Conservation (phyloP, 306 rosid genomes). For the Begonia masoniana region DNA sequence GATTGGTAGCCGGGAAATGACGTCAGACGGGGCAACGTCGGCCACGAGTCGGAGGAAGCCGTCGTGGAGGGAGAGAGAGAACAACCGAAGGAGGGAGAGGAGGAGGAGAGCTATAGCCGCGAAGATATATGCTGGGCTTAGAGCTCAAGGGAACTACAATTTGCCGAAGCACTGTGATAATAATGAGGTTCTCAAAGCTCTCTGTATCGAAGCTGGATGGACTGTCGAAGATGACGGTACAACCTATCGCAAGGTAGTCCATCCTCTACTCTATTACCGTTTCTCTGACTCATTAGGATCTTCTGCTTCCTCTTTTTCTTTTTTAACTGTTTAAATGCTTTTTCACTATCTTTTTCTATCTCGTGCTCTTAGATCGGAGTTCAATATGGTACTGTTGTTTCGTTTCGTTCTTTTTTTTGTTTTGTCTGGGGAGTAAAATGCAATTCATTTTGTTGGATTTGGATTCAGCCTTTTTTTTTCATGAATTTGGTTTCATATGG, state of each 20-base stretch:
- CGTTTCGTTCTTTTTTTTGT: neutral
- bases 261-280: neutral
- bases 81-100: slow-evolving; percentile 68
- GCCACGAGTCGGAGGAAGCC: slow-evolving; percentile 56
- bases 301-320: neutral
- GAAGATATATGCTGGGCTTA: slow-evolving; percentile 64
- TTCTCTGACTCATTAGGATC: neutral
- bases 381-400: neutral
- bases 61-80: slow-evolving; percentile 92
- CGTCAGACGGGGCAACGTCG: slow-evolving; percentile 76
- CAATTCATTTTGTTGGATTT: too few species aligned
- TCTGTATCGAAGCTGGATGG: slow-evolving; percentile 87
- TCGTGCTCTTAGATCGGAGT: slow-evolving; percentile 5
- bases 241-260: slow-evolving; percentile 62
- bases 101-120: slow-evolving; percentile 67
- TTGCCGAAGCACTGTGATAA: slow-evolving; percentile 82
- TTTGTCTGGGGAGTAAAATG: slow-evolving; percentile 6
- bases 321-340: too few species aligned
- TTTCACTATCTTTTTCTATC: neutral
- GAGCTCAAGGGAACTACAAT: slow-evolving; percentile 74
- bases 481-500: too few species aligned
- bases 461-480: too few species aligned
- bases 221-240: slow-evolving; percentile 85
- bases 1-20: slow-evolving; percentile 35
- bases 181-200: slow-evolving; percentile 78